Percentiles rank a stretch among this genome's conserved stretches.
Conservation (phyloP, 75 land plant species). For the Selaginella moellendorffii region DNA sequence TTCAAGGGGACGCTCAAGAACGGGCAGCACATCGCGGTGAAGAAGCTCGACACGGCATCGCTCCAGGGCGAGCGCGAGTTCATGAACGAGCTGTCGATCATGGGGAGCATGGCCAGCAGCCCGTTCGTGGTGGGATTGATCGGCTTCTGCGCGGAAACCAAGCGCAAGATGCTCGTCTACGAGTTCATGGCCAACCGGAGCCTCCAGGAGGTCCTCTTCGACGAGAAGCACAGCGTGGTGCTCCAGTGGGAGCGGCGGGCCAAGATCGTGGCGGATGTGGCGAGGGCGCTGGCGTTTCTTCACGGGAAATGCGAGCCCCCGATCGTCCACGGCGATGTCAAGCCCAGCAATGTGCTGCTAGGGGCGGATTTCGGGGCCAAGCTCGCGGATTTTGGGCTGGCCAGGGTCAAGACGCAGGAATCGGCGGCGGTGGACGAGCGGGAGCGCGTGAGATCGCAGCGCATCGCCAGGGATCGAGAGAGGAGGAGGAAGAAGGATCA, state of each 20-base stretch:
- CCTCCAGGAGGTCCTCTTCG: conserved; percentile 76
- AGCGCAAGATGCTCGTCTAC: conserved; percentile 48
- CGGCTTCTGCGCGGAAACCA: conserved; percentile 59
- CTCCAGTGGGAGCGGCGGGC: conserved; percentile 50
- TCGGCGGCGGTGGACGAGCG: conserved; percentile 13
- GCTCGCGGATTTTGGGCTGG: conserved; percentile 84
- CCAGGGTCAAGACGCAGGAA: conserved; percentile 31
- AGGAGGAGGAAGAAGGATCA: not conserved
- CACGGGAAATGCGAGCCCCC: conserved; percentile 67
- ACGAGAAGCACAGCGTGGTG: conserved; percentile 26
- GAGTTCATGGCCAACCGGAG: conserved; percentile 77
- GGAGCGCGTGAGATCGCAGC: conserved; percentile 20
- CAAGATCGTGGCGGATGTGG: conserved; percentile 42
- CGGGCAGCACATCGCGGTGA: conserved; percentile 50
- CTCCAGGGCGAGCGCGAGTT: conserved; percentile 93
- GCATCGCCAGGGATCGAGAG: conserved; percentile 16
- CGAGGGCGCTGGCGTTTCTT: conserved; percentile 42
- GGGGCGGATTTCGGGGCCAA: conserved; percentile 43
- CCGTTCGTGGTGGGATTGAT: conserved; percentile 38
- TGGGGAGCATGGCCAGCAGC: conserved; percentile 50
- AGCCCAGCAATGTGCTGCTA: conserved; percentile 86
- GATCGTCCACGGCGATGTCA: conserved; percentile 84
- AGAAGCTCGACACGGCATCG: conserved; percentile 64
- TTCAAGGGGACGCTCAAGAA: conserved; percentile 36
- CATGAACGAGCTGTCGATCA: conserved; percentile 71